Conservation (phyloP, 345 rosid species). For the Sisymbrium irio region DNA sequence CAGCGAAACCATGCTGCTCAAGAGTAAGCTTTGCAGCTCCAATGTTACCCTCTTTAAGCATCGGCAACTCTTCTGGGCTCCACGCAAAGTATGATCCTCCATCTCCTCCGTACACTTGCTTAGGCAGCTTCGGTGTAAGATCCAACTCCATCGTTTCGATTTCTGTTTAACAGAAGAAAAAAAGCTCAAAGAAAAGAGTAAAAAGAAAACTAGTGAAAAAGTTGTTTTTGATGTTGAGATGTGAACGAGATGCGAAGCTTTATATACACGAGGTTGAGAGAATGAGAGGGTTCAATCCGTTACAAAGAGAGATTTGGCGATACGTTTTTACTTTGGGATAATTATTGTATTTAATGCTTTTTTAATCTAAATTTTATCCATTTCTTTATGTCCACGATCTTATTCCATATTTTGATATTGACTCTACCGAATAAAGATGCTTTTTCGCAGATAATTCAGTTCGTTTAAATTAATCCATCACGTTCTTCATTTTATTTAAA, state of each 20-base stretch:
- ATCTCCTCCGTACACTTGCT: constrained; percentile 62
- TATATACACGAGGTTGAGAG: neutral
- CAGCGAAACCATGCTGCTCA: constrained; percentile 72
- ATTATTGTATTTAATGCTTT: neutral
- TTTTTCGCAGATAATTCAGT: neutral
- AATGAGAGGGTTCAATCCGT: neutral
- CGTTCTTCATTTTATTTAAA: neutral
- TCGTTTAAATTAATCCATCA: neutral
- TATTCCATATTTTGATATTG: constrained; percentile 9
- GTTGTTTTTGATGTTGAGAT: neutral
- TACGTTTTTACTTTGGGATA: neutral
- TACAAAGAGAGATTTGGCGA: neutral
- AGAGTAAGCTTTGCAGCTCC: constrained; percentile 90
- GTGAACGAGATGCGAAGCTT: neutral
- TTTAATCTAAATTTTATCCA: neutral
- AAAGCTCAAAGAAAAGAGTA: neutral
- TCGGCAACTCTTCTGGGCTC: constrained; percentile 73
- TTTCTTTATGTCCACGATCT: constrained; percentile 5
- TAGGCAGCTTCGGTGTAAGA: constrained; percentile 71
- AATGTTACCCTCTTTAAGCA: constrained; percentile 74
- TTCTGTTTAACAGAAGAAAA: neutral
- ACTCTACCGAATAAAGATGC: constrained; percentile 14
- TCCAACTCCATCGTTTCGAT: constrained; percentile 61
- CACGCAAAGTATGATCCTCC: constrained; percentile 84
- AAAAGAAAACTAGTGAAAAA: neutral